Percentiles rank a stretch among this genome's conserved stretches.
Conservation (phyloP, 2,329 filamentous ascomycete species). For the Neocatenulostroma microsporum region DNA sequence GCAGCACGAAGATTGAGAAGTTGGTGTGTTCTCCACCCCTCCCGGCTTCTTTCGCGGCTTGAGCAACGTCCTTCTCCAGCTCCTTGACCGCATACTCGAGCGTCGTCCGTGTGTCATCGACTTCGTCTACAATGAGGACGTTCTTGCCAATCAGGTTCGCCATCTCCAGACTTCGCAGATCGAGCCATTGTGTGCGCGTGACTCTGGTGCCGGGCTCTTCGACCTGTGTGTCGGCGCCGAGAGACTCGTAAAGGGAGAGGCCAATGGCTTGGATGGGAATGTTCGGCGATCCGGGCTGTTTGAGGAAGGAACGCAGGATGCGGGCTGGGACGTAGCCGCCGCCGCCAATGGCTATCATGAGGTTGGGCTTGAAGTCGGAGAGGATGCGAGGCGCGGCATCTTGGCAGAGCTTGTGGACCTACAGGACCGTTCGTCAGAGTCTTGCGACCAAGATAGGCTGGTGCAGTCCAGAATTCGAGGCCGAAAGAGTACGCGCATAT, state of each 20-base stretch:
- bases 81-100: constrained; percentile 90
- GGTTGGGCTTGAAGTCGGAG: constrained; percentile 77
- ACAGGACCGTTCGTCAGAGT: no score
- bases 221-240: constrained; percentile 49
- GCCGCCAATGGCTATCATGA: constrained; percentile 97
- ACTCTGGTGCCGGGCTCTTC: constrained; percentile 88
- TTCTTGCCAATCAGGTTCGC: constrained; percentile 83
- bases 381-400: constrained; percentile 74
- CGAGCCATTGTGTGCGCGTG: constrained; percentile 96
- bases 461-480: no score
- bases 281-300: constrained; percentile 76
- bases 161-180: constrained; percentile 79
- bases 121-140: constrained; percentile 88
- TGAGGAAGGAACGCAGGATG: constrained; percentile 96
- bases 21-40: constrained; percentile 64
- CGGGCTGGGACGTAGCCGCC: constrained; percentile 95
- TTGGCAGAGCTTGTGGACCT: constrained; percentile 98
- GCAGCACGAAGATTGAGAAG: constrained; percentile 92
- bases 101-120: constrained; percentile 90
- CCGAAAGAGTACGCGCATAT: no score
- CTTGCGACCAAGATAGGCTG: no score
- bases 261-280: constrained; percentile 99
- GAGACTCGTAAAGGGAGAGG: constrained; percentile 88
- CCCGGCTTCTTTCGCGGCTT: constrained; percentile 66
- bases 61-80: constrained; percentile 87